Percentiles rank a stretch among this genome's conserved stretches.
Evolutionary conservation across 345 rosid species (phyloP).

Genomic region (Eucalyptus cloeziana): DNA sequence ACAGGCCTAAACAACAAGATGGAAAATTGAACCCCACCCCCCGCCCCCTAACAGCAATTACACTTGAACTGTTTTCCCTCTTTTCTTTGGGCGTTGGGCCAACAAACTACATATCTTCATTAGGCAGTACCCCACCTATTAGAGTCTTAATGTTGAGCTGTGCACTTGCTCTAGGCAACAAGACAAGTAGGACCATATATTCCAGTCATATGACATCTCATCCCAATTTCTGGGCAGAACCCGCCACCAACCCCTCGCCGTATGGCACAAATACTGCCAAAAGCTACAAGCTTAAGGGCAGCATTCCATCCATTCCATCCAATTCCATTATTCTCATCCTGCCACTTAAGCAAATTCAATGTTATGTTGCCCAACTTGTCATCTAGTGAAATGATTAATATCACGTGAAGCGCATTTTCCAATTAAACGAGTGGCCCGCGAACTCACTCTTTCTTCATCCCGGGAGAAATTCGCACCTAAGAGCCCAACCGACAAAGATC

Average conservation of each 20-base stretch:
- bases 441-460: not conserved
- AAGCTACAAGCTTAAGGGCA: not conserved
- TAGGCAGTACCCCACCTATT: not conserved
- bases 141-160: not conserved
- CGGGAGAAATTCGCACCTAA: not conserved
- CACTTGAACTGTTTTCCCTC: not conserved
- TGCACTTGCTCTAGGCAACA: not conserved
- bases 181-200: not conserved
- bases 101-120: not conserved
- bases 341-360: not conserved
- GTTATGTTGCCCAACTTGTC: not conserved
- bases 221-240: not conserved
- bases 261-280: not conserved
- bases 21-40: rapidly evolving
- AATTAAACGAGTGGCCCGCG: not conserved
- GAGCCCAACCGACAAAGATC: not conserved
- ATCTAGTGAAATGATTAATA: not conserved
- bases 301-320: not conserved
- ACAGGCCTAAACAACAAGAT: too few relatives aligned
- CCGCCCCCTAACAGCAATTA: too few relatives aligned
- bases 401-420: not conserved
- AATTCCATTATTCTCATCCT: not conserved
- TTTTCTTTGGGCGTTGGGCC: not conserved
- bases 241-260: not conserved
- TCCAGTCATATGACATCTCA: not conserved